These are phyloP conservation scores for Hypoxylon intermedium DNA, from an alignment of 495 filamentous ascomycete species.

Conservation along the genomic window DNA sequence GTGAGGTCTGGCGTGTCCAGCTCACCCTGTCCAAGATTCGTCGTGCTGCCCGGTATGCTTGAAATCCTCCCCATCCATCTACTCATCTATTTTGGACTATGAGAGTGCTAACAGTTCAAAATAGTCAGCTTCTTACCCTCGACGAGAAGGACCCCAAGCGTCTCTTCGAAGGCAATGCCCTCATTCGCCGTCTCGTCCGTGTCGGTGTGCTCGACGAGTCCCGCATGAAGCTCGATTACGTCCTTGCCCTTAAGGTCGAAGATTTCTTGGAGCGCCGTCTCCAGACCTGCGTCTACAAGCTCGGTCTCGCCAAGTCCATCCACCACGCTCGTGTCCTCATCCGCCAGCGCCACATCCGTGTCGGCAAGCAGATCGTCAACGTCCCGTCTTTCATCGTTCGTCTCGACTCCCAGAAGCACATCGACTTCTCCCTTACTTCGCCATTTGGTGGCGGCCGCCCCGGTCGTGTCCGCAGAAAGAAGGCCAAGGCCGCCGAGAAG, in stretches of 20 bases:
- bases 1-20: constrained; percentile 99
- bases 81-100: not conserved
- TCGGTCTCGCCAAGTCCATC: constrained; percentile 98
- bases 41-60: constrained; percentile 96
- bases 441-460: constrained; percentile 97
- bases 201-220: constrained; percentile 99
- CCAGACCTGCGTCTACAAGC: constrained; percentile 99
- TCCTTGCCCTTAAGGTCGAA: constrained; percentile 95
- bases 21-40: constrained; percentile 99
- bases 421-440: constrained; percentile 96
- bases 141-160: constrained; percentile 99
- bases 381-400: constrained; percentile 98
- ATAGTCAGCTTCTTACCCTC: constrained; percentile 97
- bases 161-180: constrained; percentile 99
- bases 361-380: constrained; percentile 99
- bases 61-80: not conserved
- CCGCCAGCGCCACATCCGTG: constrained; percentile 98
- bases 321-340: constrained; percentile 99
- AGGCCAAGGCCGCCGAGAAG: constrained; percentile 93
- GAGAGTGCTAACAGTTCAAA: constrained; percentile 17
- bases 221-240: constrained; percentile 99
- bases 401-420: constrained; percentile 99
- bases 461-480: constrained; percentile 98
- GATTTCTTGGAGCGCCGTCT: constrained; percentile 99
- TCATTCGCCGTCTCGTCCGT: constrained; percentile 99